Evolutionary conservation across 2,329 filamentous ascomycete genomes (phyloP), one percentile per base, ranked within the genome.

Genomic region (Macrophomina pseudophaseolina): DNA sequence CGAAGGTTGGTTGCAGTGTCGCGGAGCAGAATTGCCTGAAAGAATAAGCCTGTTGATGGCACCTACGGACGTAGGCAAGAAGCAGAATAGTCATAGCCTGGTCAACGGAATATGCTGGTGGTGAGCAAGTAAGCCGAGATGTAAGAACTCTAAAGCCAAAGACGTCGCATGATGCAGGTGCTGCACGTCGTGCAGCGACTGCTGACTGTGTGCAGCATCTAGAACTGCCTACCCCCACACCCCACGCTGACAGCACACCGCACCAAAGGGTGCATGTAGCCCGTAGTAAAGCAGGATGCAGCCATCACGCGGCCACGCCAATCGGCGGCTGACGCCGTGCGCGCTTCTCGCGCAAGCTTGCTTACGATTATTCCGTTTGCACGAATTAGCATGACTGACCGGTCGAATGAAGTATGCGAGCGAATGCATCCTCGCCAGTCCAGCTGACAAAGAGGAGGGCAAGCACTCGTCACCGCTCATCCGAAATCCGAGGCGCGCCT

Each of bases 331-430:
- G 42, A 28, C 23, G 42, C 9, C 12, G 23, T 33, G 28, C 16
- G 56, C 56, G 56, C 56, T 48, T 59, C 40, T 59, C 56, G 56
- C 56, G 56, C 56, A 59, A 59, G 30, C 56, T 33, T 59, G 52
- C n/a, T 59, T 28, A 48, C 58, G 18, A 28, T 40, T 9, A 16
- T 18, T 3, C 33, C 30, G 35, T 32, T n/a, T 23, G 42, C 28
- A 62, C n/a, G 16, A 49, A 38, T 40, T 18, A 62, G n/a, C 58
- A 62, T 33, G 14, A 48, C 35, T 59, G 40, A 59, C 56, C 56
- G 56, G 56, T 48, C 56, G 28, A 59, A 59, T 32, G 40, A 48
- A 33, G 56, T 40, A 59, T 46, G 23, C n/a, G 28, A 16, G 38
- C 12, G 28, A 23, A 40, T 40, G 18, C 30, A 44, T 46, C 28